These are phyloP conservation scores for Trypanosomatidae sp. DNA, from an alignment of 208 protist genomes.

Conservation along the genomic window DNA sequence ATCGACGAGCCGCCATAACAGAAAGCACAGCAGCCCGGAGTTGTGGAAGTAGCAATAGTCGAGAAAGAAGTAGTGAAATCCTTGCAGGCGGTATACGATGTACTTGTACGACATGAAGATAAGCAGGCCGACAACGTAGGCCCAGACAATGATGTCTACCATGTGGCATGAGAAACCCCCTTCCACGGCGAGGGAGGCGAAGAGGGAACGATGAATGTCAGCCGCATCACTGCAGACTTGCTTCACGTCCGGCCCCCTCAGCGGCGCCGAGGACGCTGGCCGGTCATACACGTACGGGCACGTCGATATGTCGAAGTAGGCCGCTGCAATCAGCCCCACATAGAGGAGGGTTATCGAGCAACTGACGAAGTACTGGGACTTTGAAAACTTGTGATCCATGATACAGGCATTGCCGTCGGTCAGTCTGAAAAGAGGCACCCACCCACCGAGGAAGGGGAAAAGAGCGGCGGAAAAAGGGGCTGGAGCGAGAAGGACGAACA, in stretches of 20 bases:
- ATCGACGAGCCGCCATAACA: slow-evolving; percentile 51
- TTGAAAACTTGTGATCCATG: slow-evolving; percentile 67
- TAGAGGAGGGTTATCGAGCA: slow-evolving; percentile 58
- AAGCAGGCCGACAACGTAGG: slow-evolving; percentile 49
- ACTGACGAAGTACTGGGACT: slow-evolving; percentile 51
- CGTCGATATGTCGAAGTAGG: slow-evolving; percentile 64
- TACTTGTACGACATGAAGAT: slow-evolving; percentile 67
- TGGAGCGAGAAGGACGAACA: background rate
- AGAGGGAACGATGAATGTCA: slow-evolving; percentile 25
- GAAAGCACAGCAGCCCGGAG: slow-evolving; percentile 46
- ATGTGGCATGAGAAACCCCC: slow-evolving; percentile 57
- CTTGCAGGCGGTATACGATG: slow-evolving; percentile 46
- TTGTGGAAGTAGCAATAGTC: slow-evolving; percentile 85
- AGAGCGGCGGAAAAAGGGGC: background rate
- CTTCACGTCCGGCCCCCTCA: slow-evolving; percentile 7
- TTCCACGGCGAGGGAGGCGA: slow-evolving; percentile 27
- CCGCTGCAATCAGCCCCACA: slow-evolving; percentile 41
- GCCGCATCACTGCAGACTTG: slow-evolving; percentile 10
- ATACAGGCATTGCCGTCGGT: background rate
- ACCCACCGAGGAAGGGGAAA: background rate
- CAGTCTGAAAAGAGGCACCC: background rate
- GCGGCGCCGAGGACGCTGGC: slow-evolving; percentile 15
- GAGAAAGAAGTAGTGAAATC: slow-evolving; percentile 72
- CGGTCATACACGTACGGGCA: slow-evolving; percentile 56
- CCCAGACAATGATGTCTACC: slow-evolving; percentile 65